Evolutionary conservation across 2,329 filamentous ascomycete species (phyloP).

Genomic region (Chrysoporthe deuterocubensis): DNA sequence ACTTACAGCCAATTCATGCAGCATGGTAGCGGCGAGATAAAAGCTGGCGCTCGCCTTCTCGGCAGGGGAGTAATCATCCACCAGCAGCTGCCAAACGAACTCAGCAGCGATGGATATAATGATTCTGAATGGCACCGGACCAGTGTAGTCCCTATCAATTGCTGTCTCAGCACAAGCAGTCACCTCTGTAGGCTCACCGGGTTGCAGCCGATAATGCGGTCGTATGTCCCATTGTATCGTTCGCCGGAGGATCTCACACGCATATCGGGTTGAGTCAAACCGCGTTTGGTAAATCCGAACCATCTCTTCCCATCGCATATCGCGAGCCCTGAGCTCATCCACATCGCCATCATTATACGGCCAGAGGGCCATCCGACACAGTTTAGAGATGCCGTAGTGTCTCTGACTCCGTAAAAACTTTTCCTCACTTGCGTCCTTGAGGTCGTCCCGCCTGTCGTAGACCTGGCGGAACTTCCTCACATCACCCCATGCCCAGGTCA

Average conservation of each 20-base stretch:
- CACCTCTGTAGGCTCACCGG: neutral
- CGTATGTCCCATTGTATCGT: conserved; percentile 18
- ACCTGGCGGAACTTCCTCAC: conserved; percentile 13
- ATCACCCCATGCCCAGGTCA: conserved; percentile 22
- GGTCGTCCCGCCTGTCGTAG: neutral
- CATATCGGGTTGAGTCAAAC: conserved; percentile 19
- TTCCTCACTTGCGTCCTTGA: neutral
- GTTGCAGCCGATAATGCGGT: neutral
- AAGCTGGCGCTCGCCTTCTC: conserved; percentile 26
- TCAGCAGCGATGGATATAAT: conserved; percentile 13
- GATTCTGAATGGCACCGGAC: conserved; percentile 13
- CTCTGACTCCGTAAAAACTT: neutral
- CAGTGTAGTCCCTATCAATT: neutral
- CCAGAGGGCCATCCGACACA: conserved; percentile 2
- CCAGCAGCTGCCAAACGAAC: conserved; percentile 23
- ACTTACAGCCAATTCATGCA: conserved; percentile 27
- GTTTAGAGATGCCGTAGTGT: neutral
- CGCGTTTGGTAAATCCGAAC: neutral
- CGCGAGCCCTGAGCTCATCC: conserved; percentile 1
- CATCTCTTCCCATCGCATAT: conserved; percentile 10
- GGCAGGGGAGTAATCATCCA: conserved; percentile 21
- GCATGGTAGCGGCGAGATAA: conserved; percentile 17
- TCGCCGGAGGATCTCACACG: conserved; percentile 20
- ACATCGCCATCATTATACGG: neutral
- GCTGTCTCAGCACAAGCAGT: neutral